Base-by-base conservation (phyloP, 306 rosid species). In the Nissolia schottii region DNA sequence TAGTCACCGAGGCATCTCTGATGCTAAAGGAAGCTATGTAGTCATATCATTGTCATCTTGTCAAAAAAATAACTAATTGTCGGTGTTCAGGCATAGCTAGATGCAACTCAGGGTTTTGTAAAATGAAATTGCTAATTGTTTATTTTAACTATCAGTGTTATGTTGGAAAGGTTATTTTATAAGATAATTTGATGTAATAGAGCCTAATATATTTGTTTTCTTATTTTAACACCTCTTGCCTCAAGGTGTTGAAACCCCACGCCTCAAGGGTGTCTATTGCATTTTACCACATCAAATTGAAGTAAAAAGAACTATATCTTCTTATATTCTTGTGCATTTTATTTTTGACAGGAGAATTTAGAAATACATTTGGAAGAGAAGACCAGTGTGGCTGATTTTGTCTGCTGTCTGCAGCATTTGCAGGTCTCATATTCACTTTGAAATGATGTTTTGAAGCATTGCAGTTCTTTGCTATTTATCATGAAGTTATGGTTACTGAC, bases 341-440 rank as follows among this genome's bases (percentile, higher is more conserved):
- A 34, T 55, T n/a, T 71, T 37, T 73, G 59, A 62, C 85, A 94
- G 99, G 97, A 86, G 41, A 76, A 76, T 63, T 50, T 89, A 46
- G 91, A 89, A 76, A 32, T 10, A 2, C 89, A 71, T 75, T 70
- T 89, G 84, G 84, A 87, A 80, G 94, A 87, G 81, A 87, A 91
- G 83, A 67, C 70, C 28, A 83, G 68, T 74, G 48, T 29, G 5
- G 95, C 85, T 37, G 99, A 91, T 89, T 72, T 82, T 72, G 97
- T 94, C 72, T 94, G 97, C 89, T 94, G 99, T 82, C 76, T 94
- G 87, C 96, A 94, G 79, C 87, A 94, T 88, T 83, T 94, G 82
- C 98, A 94, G 98, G 98, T 94, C 55, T 67, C 20, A 2, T 38
- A 19, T 67, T 38, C 70, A 29, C 71, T 43, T 64, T 64, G 9